These are phyloP conservation scores for Hemileccinum rubropunctum DNA, from an alignment of 768 basidiomycete genomes.

Conservation along the genomic window DNA sequence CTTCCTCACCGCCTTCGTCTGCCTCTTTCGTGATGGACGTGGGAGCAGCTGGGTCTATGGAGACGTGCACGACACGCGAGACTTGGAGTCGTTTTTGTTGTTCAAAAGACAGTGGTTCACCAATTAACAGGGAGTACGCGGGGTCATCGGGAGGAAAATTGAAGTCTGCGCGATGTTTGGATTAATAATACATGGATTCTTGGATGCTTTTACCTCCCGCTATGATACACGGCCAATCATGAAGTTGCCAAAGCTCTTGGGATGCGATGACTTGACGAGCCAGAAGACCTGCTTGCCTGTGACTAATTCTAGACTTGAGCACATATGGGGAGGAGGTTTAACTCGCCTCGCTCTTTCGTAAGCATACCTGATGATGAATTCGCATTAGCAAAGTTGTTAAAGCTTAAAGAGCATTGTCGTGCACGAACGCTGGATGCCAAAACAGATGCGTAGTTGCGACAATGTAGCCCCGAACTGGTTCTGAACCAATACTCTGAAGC, in stretches of 20 bases:
- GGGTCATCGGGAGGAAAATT: slow-evolving; percentile 85
- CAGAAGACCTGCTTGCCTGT: slow-evolving; percentile 76
- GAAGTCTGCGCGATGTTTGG: slow-evolving; percentile 58
- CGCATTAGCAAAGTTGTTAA: slow-evolving; percentile 1
- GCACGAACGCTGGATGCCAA: slow-evolving; percentile 83
- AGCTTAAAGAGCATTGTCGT: not conserved
- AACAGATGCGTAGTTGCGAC: slow-evolving; percentile 91
- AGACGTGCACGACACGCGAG: slow-evolving; percentile 72
- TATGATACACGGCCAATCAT: slow-evolving; percentile 75
- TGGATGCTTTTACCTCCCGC: slow-evolving; percentile 64
- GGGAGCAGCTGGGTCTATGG: slow-evolving; percentile 61
- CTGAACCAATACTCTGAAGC: slow-evolving; percentile 43
- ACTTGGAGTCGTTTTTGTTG: slow-evolving; percentile 52
- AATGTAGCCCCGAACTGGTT: slow-evolving; percentile 52
- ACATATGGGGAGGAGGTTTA: not conserved
- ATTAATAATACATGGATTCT: not conserved
- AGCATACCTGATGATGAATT: slow-evolving; percentile 34
- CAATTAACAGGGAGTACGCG: slow-evolving; percentile 74
- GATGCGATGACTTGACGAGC: slow-evolving; percentile 61
- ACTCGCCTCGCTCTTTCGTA: slow-evolving; percentile 82
- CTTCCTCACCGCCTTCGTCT: slow-evolving; percentile 38
- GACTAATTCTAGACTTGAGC: not conserved
- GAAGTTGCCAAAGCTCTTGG: slow-evolving; percentile 40
- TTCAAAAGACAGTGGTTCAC: slow-evolving; percentile 49
- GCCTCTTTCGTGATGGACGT: slow-evolving; percentile 19